Evolutionary conservation across 2,329 filamentous ascomycete species (phyloP).

Genomic region (Claviceps purpurea): DNA sequence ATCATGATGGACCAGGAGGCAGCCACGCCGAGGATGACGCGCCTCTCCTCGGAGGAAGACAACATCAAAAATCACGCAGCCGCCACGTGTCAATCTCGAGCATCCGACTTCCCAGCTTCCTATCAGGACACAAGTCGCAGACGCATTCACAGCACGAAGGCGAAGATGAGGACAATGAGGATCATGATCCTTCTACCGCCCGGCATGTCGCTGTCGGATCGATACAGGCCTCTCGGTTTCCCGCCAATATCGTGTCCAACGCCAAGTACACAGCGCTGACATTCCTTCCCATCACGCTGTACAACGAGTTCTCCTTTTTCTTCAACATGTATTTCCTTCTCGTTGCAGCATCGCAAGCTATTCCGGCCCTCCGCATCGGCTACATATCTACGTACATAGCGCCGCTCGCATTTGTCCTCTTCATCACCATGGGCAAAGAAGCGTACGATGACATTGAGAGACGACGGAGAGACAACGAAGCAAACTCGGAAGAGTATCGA

Average conservation of each 20-base stretch:
- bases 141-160: conserved; percentile 14
- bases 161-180: conserved; percentile 29
- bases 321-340: conserved; percentile 99
- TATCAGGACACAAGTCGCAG: conserved; percentile 25
- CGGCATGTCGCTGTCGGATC: conserved; percentile 66
- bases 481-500: conserved; percentile 81
- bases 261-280: conserved; percentile 95
- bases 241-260: conserved; percentile 85
- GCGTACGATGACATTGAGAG: conserved; percentile 85
- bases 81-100: conserved; percentile 29
- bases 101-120: conserved; percentile 55
- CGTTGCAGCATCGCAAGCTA: conserved; percentile 85
- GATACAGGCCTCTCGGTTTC: conserved; percentile 60
- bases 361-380: conserved; percentile 79
- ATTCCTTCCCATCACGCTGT: conserved; percentile 85
- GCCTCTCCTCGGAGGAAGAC: conserved; percentile 46
- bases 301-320: conserved; percentile 99
- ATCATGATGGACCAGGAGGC: conserved; percentile 44
- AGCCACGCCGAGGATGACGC: conserved; percentile 55
- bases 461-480: conserved; percentile 77
- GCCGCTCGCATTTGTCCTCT: conserved; percentile 79
- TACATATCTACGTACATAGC: conserved; percentile 92
- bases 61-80: conserved; percentile 13
- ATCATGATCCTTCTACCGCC: conserved; percentile 55
- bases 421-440: conserved; percentile 90